Evolutionary conservation across 257 asterid genomes (phyloP), one percentile per base, ranked within the genome.

Genomic region (Lithospermum erythrorhizon): DNA sequence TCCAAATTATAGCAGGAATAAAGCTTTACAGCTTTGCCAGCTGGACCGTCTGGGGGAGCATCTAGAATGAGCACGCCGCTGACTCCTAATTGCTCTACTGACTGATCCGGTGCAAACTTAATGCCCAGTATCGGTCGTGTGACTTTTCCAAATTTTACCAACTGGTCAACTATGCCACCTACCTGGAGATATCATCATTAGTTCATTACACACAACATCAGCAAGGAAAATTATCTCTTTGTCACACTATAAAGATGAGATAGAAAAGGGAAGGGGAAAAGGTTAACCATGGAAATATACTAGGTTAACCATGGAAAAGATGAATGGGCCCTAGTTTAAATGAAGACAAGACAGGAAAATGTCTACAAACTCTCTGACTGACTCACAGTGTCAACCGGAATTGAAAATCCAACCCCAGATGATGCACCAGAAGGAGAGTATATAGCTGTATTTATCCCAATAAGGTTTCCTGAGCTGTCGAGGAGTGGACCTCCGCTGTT

Each of bases 351-450:
- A 55, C 18, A 49, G n/a, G 21, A 49, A 20, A 29, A 9, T 17
- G 24, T 23, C 55, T 19, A n/a, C 17, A 23, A 24, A 32, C 24
- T 47, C 69, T 60, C 54, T 21, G 57, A 32, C 68, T 35, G 65
- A 79, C 95, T 81, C 66, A 93, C 99, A 58, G 96, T 93, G 82
- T 93, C 99, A 70, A 93, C 97, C 29, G 99, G 99, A 75, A 93
- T 93, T 21, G 99, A 93, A 77, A 93, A 93, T 59, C 99, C 99
- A 65, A 93, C 99, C 57, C 97, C 99, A 72, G 99, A 89, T 24
- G 99, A 93, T 74, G 97, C 97, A 66, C 99, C 98, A 16, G 99
- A 93, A 61, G 99, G 99, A 64, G 99, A 93, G 78, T 91, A 91
- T 78, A 91, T 91, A 69, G 98, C 98, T 51, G 99, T 93, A 73